Percentiles rank a stretch among this genome's conserved stretches.
Evolutionary conservation across 2,329 filamentous ascomycete species (phyloP).

Genomic region (Claviceps sp.): DNA sequence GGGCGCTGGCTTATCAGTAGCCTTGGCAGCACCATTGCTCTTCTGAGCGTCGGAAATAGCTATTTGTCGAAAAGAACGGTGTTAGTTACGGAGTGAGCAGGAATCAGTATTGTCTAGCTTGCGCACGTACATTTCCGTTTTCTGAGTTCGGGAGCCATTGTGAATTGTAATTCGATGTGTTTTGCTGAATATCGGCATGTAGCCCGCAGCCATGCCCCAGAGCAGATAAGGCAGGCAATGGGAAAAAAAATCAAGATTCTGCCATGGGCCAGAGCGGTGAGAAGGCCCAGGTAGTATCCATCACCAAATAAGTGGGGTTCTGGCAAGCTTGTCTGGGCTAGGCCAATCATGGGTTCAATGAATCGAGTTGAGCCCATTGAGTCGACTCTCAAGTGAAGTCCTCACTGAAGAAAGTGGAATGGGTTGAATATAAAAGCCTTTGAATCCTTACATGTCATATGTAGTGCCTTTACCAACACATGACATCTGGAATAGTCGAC

Average conservation of each 20-base stretch:
- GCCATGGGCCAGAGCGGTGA: conserved; percentile 21
- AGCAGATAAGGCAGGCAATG: not conserved
- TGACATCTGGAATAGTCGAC: too few species aligned
- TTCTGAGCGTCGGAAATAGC: conserved; percentile 18
- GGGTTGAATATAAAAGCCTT: not conserved
- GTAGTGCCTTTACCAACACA: too few species aligned
- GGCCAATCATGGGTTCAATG: not conserved
- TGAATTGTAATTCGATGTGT: conserved; percentile 6
- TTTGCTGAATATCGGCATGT: not conserved
- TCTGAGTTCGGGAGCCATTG: conserved; percentile 34
- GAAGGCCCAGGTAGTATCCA: not conserved
- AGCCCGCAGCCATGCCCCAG: not conserved
- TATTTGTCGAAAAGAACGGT: conserved; percentile 2
- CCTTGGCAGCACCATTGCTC: conserved; percentile 13
- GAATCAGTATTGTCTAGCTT: not conserved
- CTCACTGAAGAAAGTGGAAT: not conserved
- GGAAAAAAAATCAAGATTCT: conserved; percentile 23
- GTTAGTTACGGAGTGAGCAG: conserved; percentile 8
- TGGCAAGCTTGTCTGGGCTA: not conserved
- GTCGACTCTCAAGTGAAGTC: not conserved
- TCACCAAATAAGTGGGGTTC: not conserved
- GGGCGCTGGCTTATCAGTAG: conserved; percentile 20
- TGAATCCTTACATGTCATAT: not conserved
- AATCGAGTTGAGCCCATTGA: not conserved
- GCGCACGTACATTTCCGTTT: conserved; percentile 21